These are phyloP conservation scores for Logfia minima DNA, from an alignment of 129 eudicot genomes.

Conservation along the genomic window DNA sequence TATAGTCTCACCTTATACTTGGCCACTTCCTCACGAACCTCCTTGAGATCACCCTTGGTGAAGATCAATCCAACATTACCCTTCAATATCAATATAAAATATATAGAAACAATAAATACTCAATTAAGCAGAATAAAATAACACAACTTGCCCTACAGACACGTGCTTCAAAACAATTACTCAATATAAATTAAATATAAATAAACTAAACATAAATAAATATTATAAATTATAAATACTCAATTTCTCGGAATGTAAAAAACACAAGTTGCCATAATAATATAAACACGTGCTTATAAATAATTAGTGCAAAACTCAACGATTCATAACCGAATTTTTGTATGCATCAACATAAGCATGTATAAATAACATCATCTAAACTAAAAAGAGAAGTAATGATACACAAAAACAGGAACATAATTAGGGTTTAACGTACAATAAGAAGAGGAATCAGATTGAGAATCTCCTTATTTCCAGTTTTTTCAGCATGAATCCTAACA, in stretches of 20 bases:
- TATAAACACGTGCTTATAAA: neutral
- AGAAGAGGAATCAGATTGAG: conserved; percentile 51
- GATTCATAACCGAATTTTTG: too few species aligned
- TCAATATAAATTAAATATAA: too few species aligned
- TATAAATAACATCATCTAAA: too few species aligned
- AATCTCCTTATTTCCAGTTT: conserved; percentile 52
- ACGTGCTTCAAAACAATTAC: too few species aligned
- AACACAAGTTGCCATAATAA: neutral
- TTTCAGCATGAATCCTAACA: conserved; percentile 60
- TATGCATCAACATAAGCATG: too few species aligned
- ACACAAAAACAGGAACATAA: neutral
- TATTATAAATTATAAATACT: too few species aligned
- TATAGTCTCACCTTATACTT: conserved; percentile 56
- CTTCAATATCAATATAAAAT: conserved; percentile 18
- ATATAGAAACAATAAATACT: neutral
- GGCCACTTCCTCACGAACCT: conserved; percentile 68
- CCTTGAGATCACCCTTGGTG: conserved; percentile 74
- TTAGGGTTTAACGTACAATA: conserved; percentile 36
- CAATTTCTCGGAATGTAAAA: neutral
- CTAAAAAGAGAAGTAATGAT: neutral
- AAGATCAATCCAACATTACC: conserved; percentile 80
- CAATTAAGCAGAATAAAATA: neutral
- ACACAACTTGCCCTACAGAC: too few species aligned
- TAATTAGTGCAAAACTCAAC: too few species aligned
- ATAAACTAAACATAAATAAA: too few species aligned